These are phyloP conservation scores for Talaromyces sp. DNA, from an alignment of 2,329 filamentous ascomycete genomes.

Conservation along the genomic window DNA sequence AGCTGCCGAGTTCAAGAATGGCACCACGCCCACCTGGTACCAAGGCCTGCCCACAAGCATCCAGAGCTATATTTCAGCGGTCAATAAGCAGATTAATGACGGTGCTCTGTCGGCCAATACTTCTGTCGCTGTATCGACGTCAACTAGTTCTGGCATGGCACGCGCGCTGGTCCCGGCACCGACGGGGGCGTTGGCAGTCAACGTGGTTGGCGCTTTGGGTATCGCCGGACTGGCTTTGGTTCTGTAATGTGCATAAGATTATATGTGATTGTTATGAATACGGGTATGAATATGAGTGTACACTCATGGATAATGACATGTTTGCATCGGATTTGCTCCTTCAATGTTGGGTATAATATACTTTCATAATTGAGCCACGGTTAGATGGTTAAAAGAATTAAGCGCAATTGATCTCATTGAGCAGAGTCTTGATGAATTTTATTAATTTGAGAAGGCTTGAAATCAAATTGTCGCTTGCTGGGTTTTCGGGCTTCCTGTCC, in stretches of 20 bases:
- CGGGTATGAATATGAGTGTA: not conserved
- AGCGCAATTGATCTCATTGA: not conserved
- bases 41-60: slow-evolving; percentile 24
- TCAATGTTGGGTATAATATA: not conserved
- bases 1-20: slow-evolving; percentile 27
- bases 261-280: not conserved
- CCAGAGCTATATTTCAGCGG: slow-evolving; percentile 28
- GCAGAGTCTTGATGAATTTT: not conserved
- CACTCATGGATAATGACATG: not conserved
- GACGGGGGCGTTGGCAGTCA: slow-evolving; percentile 12
- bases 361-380: not conserved
- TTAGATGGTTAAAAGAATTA: not conserved
- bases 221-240: slow-evolving; percentile 11
- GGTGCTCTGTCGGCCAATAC: slow-evolving; percentile 25
- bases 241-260: not conserved
- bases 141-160: slow-evolving; percentile 11
- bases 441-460: not conserved
- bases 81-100: slow-evolving; percentile 24
- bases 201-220: slow-evolving; percentile 15
- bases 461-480: not conserved
- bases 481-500: not conserved
- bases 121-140: slow-evolving; percentile 15
- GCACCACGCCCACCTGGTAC: slow-evolving; percentile 30
- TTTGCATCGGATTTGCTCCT: not conserved
- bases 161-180: slow-evolving; percentile 6